A percentile compares a stretch with the other conserved stretches of the same genome.
These are phyloP conservation scores for Cryptosporidium xiaoi DNA, from an alignment of 169 alveolate species.

Conservation along the genomic window DNA sequence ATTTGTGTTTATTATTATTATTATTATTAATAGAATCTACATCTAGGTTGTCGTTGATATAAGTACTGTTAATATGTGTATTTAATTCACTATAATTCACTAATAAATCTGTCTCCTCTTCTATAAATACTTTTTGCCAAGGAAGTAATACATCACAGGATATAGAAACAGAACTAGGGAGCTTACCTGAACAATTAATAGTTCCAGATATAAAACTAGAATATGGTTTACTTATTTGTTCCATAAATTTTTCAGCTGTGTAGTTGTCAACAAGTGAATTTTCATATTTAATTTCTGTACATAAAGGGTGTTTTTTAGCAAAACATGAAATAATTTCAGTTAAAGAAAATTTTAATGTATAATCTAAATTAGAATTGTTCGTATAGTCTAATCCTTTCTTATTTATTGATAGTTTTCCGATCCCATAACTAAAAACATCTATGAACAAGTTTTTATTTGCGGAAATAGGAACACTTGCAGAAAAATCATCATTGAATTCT, in stretches of 20 bases:
- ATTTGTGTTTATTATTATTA: not conserved
- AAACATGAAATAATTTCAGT: slow-evolving; percentile 29
- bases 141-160: slow-evolving; percentile 40
- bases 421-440: slow-evolving; percentile 16
- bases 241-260: slow-evolving; percentile 2
- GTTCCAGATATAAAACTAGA: slow-evolving; percentile 31
- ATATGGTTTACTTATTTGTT: slow-evolving; percentile 19
- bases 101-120: too few relatives aligned
- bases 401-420: not conserved
- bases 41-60: too few relatives aligned
- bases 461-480: not conserved
- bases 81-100: too few relatives aligned
- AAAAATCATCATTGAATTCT: not conserved
- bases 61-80: too few relatives aligned
- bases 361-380: not conserved
- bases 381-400: not conserved
- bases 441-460: not conserved
- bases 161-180: slow-evolving; percentile 41
- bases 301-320: slow-evolving; percentile 44
- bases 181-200: slow-evolving; percentile 22
- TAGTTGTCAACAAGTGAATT: not conserved
- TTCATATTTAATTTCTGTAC: slow-evolving; percentile 8
- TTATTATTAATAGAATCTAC: not conserved
- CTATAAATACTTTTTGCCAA: slow-evolving; percentile 33
- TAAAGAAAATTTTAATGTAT: slow-evolving; percentile 28